Base-by-base conservation (phyloP, 73 alveolate species). In the Blepharisma japonicum region DNA sequence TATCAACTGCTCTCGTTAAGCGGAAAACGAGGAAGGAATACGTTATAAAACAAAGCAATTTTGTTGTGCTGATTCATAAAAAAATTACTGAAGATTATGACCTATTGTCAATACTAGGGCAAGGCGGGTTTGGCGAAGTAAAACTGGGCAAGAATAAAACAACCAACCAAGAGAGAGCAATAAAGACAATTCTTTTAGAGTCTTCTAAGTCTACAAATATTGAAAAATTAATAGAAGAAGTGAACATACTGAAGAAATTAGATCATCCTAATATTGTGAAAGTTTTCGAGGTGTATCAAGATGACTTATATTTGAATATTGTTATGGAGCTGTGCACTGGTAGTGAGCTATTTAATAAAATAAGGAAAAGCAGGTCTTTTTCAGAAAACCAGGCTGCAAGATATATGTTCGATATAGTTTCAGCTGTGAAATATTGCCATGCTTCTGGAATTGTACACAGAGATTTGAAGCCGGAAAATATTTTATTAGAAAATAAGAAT, bases 381-480 rank as follows among this genome's bases (percentile, higher is more conserved):
- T 25, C 88, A 6, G 92, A 85, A 61, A 61, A 61, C 48, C n/a
- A 8, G 14, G 74, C 74, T 18, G 74, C 74, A 14, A 14, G 5
- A 25, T 61, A 61, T 61, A 14, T 61, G 38, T 39, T 20, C 5
- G 74, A 61, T 1, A 61, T 61, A 20, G 74, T 61, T 8, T 61
- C 74, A 61, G 23, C 74, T 18, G 46, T 61, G 4, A 61, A 61
- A 61, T 61, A 20, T 39, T 25, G 38, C 74, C 74, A 61, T 39
- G 74, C 14, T 14, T n/a, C 74, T 14, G 74, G 74, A 14, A 9
- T 61, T 9, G 46, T 61, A 5, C 74, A 61, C 47, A n/a, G 94
- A 77, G 94, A 86, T 68, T 50, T 86, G 55, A 86, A 86, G 77
- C 94, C 94, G 74, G 88, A 84, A 47, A 86, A 86, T 83, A 77